Evolutionary conservation across 2,329 filamentous ascomycete species (phyloP), one percentile per base, ranked within the genome.

Genomic region (Fusarium xyrophilum): DNA sequence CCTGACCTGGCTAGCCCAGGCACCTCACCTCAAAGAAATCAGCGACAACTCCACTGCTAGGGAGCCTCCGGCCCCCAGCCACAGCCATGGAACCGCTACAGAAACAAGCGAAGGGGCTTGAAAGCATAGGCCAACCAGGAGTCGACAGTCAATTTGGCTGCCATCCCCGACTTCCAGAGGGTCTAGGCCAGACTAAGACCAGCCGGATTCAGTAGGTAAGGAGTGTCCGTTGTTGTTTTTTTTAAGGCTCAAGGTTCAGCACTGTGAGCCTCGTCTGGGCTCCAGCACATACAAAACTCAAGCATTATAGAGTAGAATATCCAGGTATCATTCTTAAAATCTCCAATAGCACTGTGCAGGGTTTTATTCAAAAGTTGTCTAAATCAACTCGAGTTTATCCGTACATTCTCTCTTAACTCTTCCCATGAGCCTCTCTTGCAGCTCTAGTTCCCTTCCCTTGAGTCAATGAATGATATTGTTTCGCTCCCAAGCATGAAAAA

Each of bases 191-290:
- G 59, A 44, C 63, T 42, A 53, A 33, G 66, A 54, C 67, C 47
- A 60, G 53, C 71, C 67, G 59, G 69, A 68, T 71, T 65, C 67
- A 73, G 65, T 60, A 63, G 60, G 36, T 60, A 47, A 42, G 21
- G 58, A 70, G 54, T 63, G 53, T 58, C 36, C 25, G 23, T 19
- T 23, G 27, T 39, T 35, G 30, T 30, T 33, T 35, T 33, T 30
- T 33, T 25, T 25, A 44, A 55, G 53, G 50, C 66, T 66, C 55
- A 57, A 57, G 42, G 44, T 66, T 56, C 43, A 63, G 61, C 50
- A 53, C 28, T 46, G 21, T 33, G 17, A 44, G 12, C 27, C 25
- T 46, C 21, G 6, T 25, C 6, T 30, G 27, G 10, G 13, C 40
- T 47, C 28, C 10, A 23, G 27, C 25, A 14, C 30, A 30, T n/a